Evolutionary conservation across 2,329 filamentous ascomycete genomes (phyloP), one percentile per base, ranked within the genome.

Genomic region (Teratosphaeria gauchensis): DNA sequence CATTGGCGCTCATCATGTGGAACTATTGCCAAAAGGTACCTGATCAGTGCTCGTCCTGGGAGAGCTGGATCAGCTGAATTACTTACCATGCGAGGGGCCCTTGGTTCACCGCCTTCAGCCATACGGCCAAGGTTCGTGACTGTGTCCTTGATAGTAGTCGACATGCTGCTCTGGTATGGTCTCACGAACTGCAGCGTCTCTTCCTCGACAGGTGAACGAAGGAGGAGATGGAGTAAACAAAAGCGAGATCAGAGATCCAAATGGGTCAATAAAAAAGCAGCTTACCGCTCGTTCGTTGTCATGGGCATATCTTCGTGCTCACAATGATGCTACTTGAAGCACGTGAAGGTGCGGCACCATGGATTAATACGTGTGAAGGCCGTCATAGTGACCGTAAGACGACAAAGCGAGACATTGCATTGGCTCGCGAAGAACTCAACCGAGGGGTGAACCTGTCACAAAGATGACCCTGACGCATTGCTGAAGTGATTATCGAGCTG

Each of bases 1-100:
- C 78, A 59, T 82, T 82, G 54, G 77, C 73, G 55, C 72, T 73
- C 66, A 75, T 68, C 73, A 78, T 76, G 59, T 78, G 75, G 28
- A 38, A 51, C 42, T 48, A 11, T 48, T 8, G 16, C 6, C 42
- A 21, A 48, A 58, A 21, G 42, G 11, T 19, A 6, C 1, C 6
- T 5, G 19, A 19, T 48, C 16, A 48, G 42, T 48, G 16, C 16
- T 11, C 19, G 42, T 48, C 19, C 5, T n/a, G n/a, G 11, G 9
- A 19, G 4, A 48, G 42, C 16, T 19, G n/a, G 42, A 11, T 16
- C 4, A n/a, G n/a, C 42, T 19, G 42, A 6, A 4, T 21, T 48
- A n/a, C 42, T 21, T 48, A 48, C 42, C 53, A 55, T 55, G 16
- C 53, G 30, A 19, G 30, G 30, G 14, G 30, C 53, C 8, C 53